These are phyloP conservation scores for Brassica cretica DNA, from an alignment of 345 rosid genomes.

Conservation along the genomic window DNA sequence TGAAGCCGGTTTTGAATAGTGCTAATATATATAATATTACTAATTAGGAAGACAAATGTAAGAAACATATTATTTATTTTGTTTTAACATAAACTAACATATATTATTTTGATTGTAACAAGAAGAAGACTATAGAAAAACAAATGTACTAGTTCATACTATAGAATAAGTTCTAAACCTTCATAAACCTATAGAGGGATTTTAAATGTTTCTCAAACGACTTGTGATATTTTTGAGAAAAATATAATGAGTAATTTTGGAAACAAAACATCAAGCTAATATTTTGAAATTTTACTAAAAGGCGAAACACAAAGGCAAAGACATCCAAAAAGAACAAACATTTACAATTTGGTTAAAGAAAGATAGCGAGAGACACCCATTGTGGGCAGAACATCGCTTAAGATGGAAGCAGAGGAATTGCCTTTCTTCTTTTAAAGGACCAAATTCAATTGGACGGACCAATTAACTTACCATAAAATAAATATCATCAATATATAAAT, in stretches of 20 bases:
- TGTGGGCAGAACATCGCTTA: slow-evolving; percentile 60
- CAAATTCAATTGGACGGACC: slow-evolving; percentile 51
- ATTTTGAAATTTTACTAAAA: not conserved
- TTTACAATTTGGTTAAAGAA: slow-evolving; percentile 45
- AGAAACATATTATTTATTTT: not conserved
- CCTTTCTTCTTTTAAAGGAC: slow-evolving; percentile 44
- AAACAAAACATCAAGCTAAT: not conserved
- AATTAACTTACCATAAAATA: not conserved
- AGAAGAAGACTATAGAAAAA: not conserved
- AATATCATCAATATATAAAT: slow-evolving; percentile 15
- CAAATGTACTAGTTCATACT: not conserved
- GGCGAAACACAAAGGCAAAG: slow-evolving; percentile 25
- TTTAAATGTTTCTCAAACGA: slow-evolving; percentile 1
- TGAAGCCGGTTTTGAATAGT: not conserved
- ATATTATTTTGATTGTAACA: not conserved
- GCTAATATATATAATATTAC: not conserved
- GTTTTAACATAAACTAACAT: not conserved
- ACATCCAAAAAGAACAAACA: slow-evolving; percentile 28
- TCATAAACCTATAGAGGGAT: not conserved
- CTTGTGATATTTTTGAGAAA: not conserved
- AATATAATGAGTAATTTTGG: not conserved
- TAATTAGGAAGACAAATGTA: not conserved
- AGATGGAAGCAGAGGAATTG: slow-evolving; percentile 60
- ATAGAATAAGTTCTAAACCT: not conserved
- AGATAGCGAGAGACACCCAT: slow-evolving; percentile 43